These are phyloP conservation scores for Ogataea pignaliae DNA, from an alignment of 805 yeast species.

Conservation along the genomic window DNA sequence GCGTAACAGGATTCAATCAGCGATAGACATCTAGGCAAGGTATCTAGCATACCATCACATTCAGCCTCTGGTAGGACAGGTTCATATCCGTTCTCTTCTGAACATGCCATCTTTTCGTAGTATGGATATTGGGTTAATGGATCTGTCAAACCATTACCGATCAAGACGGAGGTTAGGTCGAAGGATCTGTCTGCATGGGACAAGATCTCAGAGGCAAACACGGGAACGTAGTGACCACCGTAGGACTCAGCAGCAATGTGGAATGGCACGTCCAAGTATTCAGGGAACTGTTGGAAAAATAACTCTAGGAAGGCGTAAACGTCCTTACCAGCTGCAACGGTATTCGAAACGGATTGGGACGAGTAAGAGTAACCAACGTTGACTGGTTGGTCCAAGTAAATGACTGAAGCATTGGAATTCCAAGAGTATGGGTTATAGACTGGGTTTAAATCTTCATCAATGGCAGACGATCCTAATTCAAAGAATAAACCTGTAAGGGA, in stretches of 20 bases:
- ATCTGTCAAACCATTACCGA: slow-evolving; percentile 92
- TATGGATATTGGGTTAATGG: slow-evolving; percentile 72
- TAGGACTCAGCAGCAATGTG: slow-evolving; percentile 84
- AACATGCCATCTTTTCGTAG: slow-evolving; percentile 94
- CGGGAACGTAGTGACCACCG: slow-evolving; percentile 81
- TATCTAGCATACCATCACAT: slow-evolving; percentile 59
- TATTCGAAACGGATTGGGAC: slow-evolving; percentile 52
- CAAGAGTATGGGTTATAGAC: slow-evolving; percentile 74
- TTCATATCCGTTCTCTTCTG: slow-evolving; percentile 71
- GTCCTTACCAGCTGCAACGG: slow-evolving; percentile 83
- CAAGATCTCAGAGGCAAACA: slow-evolving; percentile 53
- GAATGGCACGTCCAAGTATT: slow-evolving; percentile 53
- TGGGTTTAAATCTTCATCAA: slow-evolving; percentile 63
- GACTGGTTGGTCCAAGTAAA: slow-evolving; percentile 86
- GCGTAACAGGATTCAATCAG: slow-evolving; percentile 65
- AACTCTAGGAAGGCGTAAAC: slow-evolving; percentile 79
- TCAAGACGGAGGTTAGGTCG: slow-evolving; percentile 72
- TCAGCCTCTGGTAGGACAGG: slow-evolving; percentile 66
- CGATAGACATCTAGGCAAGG: slow-evolving; percentile 61
- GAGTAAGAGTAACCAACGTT: slow-evolving; percentile 87
- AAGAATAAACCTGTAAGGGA: slow-evolving; percentile 86
- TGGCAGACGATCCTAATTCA: slow-evolving; percentile 85
- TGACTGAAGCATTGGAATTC: slow-evolving; percentile 81
- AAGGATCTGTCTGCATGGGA: slow-evolving; percentile 51
- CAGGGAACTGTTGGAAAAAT: slow-evolving; percentile 81